These are phyloP conservation scores for Hirsutella minnesotensis DNA, from an alignment of 2,329 filamentous ascomycete species.

Conservation along the genomic window DNA sequence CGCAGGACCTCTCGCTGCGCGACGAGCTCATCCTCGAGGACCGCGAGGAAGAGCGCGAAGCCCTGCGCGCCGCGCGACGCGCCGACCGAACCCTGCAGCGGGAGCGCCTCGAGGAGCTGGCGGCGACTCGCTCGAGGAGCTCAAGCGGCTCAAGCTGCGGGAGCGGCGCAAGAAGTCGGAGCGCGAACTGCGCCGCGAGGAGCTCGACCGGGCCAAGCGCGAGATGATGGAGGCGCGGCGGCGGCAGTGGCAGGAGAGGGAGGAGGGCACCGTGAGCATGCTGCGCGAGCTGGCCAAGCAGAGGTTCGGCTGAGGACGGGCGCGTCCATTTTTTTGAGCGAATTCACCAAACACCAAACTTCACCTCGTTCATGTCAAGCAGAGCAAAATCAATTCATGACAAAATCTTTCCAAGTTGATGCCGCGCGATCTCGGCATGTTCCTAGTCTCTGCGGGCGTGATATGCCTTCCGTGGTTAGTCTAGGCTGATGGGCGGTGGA, in stretches of 20 bases:
- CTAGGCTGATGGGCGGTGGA: too few relatives aligned
- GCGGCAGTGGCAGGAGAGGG: slow-evolving; percentile 58
- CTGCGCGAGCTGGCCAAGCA: slow-evolving; percentile 67
- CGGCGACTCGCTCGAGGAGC: slow-evolving; percentile 55
- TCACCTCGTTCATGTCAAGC: too few relatives aligned
- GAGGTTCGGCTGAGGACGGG: slow-evolving; percentile 51
- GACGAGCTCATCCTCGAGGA: slow-evolving; percentile 39
- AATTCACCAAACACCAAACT: too few relatives aligned
- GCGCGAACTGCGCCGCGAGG: slow-evolving; percentile 70
- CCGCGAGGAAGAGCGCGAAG: slow-evolving; percentile 35
- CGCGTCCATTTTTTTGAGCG: too few relatives aligned
- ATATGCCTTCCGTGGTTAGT: too few relatives aligned
- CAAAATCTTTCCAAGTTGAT: too few relatives aligned
- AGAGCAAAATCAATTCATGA: too few relatives aligned
- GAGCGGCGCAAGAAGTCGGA: slow-evolving; percentile 70
- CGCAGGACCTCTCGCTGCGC: slow-evolving; percentile 59
- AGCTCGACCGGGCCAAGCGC: slow-evolving; percentile 59
- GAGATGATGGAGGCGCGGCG: slow-evolving; percentile 74
- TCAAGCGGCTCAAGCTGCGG: slow-evolving; percentile 53
- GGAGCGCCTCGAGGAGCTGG: slow-evolving; percentile 67
- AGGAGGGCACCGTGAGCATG: slow-evolving; percentile 76
- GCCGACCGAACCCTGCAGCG: slow-evolving; percentile 55
- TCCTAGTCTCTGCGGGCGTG: too few relatives aligned
- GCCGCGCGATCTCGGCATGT: too few relatives aligned
- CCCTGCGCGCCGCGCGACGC: slow-evolving; percentile 49